Conservation (phyloP, 768 basidiomycete genomes). For the Auriscalpium orientale region DNA sequence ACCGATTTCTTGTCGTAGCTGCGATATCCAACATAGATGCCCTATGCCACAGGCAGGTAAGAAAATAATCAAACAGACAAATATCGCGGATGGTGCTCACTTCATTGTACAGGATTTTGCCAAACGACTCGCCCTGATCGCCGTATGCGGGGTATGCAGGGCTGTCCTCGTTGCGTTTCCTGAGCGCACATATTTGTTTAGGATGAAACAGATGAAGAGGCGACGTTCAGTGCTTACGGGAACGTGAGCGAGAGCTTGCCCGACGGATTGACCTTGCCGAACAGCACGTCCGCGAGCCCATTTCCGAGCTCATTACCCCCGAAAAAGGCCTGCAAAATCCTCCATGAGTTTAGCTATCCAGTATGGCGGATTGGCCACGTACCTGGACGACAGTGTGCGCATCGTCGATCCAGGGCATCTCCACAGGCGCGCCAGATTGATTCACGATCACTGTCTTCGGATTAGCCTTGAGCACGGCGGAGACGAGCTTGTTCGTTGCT, state of each 20-base stretch:
- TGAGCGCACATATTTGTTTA: slow-evolving; percentile 7
- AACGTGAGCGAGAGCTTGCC: slow-evolving; percentile 51
- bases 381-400: slow-evolving; percentile 35
- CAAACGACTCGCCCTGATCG: slow-evolving; percentile 34
- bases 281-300: slow-evolving; percentile 53
- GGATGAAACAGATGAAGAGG: not conserved
- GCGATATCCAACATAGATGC: slow-evolving; percentile 47
- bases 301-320: slow-evolving; percentile 54
- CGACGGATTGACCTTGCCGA: slow-evolving; percentile 52
- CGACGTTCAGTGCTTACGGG: slow-evolving; percentile 28
- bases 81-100: slow-evolving; percentile 15
- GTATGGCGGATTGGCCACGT: slow-evolving; percentile 1
- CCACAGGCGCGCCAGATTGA: slow-evolving; percentile 47
- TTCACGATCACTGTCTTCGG: slow-evolving; percentile 49
- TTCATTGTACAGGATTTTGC: slow-evolving; percentile 41
- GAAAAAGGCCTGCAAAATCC: slow-evolving; percentile 35
- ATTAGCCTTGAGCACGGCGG: slow-evolving; percentile 41
- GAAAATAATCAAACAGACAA: slow-evolving; percentile 8
- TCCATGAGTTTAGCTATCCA: not conserved
- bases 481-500: slow-evolving; percentile 40
- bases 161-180: slow-evolving; percentile 43
- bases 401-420: slow-evolving; percentile 46
- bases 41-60: slow-evolving; percentile 23
- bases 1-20: slow-evolving; percentile 39
- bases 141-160: slow-evolving; percentile 42